Conservation (phyloP, 768 basidiomycete genomes). For the Suillus spraguei region DNA sequence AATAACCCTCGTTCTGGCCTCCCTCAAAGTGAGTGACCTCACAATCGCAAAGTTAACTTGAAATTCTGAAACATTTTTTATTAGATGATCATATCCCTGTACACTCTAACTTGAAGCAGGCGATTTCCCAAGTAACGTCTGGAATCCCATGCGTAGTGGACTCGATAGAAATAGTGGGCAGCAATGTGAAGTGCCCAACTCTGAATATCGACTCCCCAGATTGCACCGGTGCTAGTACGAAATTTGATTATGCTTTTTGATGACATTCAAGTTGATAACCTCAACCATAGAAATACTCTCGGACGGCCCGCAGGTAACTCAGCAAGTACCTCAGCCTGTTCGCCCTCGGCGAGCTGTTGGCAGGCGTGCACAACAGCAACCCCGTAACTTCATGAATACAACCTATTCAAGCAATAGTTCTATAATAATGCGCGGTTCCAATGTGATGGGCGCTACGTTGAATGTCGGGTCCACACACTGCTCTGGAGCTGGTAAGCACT, state of each 20-base stretch:
- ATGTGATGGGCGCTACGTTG: neutral
- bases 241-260: neutral
- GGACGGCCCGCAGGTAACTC: neutral
- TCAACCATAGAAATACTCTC: neutral
- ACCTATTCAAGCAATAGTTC: neutral
- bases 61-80: neutral
- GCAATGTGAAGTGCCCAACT: neutral
- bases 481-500: conserved; percentile 2
- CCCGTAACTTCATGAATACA: neutral
- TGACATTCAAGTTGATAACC: neutral
- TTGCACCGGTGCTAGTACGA: conserved; percentile 5
- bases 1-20: neutral
- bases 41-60: no score
- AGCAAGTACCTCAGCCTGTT: neutral
- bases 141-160: neutral
- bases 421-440: neutral
- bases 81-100: neutral
- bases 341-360: neutral
- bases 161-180: neutral
- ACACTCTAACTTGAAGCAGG: neutral
- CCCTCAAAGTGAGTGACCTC: neutral
- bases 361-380: conserved; percentile 1
- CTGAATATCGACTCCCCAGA: neutral
- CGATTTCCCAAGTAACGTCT: neutral
- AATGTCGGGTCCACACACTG: neutral